Base-by-base conservation (phyloP, 192 early-diverging fungal genomes). In the Coemansia pectinata region DNA sequence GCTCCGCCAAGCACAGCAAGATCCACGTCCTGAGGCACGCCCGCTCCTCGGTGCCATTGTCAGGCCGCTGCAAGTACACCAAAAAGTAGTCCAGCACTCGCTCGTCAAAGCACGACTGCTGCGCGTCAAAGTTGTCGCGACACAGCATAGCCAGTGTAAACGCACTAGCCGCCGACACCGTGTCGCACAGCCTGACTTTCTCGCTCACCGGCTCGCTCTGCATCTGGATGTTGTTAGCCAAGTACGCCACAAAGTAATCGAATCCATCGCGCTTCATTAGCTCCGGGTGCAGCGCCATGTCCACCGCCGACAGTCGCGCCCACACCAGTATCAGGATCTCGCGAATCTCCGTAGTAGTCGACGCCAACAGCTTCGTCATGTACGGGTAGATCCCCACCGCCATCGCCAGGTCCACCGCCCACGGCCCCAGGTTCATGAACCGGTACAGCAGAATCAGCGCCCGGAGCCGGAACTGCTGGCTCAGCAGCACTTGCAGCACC, bases 331-430 rank as follows among this genome's bases (percentile, higher is more conserved):
- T 94, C 25, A 99, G 86, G 12, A 97, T 94, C 39, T 95, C 94
- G 70, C 94, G 93, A 39, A 98, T 86, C 75, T 99, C 96, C 0
- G 91, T 86, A 0, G 96, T 95, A 44, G 95, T 95, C 72, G 90
- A 92, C 64, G 93, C 95, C 58, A 99, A 86, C 25, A 99, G 88
- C 71, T 97, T 98, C 25, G 96, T 87, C 15, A 98, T 94, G 71
- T 99, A 99, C 6, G 97, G 97, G 72, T 93, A 96, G 52, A 99
- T 99, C 15, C 96, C 96, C 2, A 99, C 95, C 0, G 91, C 90
- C 60, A 98, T 84, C 6, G 96, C 96, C 64, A 93, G 88, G 74
- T 96, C 89, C 39, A 99, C 96, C 19, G 95, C 94, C 93, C 94
- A 95, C 1, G 94, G 92, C 8, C 94, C 95, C 33, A 98, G 80